A percentile compares a stretch with the other conserved stretches of the same genome.
Evolutionary conservation across 2,329 filamentous ascomycete genomes (phyloP).

Genomic region (Cladosporium sp.): DNA sequence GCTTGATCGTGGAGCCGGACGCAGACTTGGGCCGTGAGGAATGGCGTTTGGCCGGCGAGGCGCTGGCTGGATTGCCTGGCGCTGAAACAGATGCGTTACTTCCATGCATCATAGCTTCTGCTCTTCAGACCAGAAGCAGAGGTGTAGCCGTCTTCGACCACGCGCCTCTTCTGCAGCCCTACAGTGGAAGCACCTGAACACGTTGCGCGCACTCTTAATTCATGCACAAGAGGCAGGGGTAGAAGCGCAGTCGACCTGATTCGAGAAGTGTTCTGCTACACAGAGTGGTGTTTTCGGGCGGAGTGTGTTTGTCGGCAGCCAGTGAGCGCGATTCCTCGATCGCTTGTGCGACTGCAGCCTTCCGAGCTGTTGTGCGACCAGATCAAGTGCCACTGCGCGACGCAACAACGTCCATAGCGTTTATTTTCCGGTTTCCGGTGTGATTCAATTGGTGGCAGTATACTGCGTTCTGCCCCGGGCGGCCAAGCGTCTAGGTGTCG

Average conservation of each 20-base stretch:
- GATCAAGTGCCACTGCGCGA: conserved; percentile 18
- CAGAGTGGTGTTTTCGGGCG: conserved; percentile 1
- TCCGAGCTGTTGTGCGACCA: conserved; percentile 19
- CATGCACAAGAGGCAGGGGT: conserved; percentile 6
- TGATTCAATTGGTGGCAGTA: not conserved
- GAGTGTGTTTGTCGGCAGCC: conserved; percentile 8
- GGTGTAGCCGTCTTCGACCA: conserved; percentile 12
- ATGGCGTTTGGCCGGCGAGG: conserved; percentile 19
- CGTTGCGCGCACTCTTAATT: conserved; percentile 11
- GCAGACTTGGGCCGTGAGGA: conserved; percentile 46
- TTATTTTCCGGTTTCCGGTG: not conserved
- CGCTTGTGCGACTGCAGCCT: conserved; percentile 16
- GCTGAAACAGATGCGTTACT: conserved; percentile 24
- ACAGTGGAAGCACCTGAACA: conserved; percentile 12
- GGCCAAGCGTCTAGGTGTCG: not conserved
- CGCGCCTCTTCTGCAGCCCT: conserved; percentile 19
- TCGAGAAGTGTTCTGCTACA: conserved; percentile 13
- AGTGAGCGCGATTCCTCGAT: conserved; percentile 6
- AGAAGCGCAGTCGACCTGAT: not conserved
- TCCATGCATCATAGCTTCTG: conserved; percentile 25
- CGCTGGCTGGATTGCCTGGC: conserved; percentile 18
- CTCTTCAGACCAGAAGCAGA: conserved; percentile 13
- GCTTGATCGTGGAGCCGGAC: conserved; percentile 48
- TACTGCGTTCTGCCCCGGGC: not conserved
- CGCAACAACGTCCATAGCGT: conserved; percentile 17